Conservation (phyloP, 1,284 basidiomycete genomes). For the Trametes hirsuta region DNA sequence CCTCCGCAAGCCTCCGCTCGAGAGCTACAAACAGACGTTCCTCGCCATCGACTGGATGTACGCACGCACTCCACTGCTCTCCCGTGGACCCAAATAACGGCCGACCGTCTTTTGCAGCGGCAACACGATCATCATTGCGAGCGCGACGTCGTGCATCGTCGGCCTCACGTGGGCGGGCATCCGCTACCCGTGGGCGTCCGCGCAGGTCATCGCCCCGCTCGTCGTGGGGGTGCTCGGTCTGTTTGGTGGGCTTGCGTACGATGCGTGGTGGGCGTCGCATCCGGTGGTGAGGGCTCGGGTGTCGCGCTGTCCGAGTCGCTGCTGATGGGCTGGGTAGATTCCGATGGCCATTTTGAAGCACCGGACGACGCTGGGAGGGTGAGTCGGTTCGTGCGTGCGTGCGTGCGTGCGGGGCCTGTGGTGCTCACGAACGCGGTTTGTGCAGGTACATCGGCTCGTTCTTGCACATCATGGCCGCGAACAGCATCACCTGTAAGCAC, state of each 20-base stretch:
- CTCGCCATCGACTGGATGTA: constrained; percentile 37
- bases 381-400: constrained; percentile 2
- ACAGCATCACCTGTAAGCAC: constrained; percentile 31
- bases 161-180: constrained; percentile 40
- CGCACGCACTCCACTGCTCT: constrained; percentile 4
- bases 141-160: constrained; percentile 31
- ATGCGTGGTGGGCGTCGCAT: constrained; percentile 29
- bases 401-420: background rate
- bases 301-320: no score
- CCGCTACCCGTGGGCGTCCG: constrained; percentile 35
- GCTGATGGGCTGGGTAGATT: constrained; percentile 17
- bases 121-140: constrained; percentile 35
- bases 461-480: constrained; percentile 34
- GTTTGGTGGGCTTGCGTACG: constrained; percentile 33
- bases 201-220: constrained; percentile 35
- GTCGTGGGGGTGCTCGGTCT: constrained; percentile 27
- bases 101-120: constrained; percentile 30
- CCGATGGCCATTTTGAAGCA: constrained; percentile 36
- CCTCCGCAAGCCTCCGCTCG: constrained; percentile 37
- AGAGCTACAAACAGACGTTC: constrained; percentile 33
- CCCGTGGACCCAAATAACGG: background rate
- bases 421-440: background rate
- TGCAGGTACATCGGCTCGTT: constrained; percentile 30
- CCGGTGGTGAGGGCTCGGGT: no score
- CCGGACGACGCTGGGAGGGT: constrained; percentile 36